Evolutionary conservation across 1,139 yeast species (phyloP), one percentile per base, ranked within the genome.

Genomic region (Blastobotrys malaysiensis): DNA sequence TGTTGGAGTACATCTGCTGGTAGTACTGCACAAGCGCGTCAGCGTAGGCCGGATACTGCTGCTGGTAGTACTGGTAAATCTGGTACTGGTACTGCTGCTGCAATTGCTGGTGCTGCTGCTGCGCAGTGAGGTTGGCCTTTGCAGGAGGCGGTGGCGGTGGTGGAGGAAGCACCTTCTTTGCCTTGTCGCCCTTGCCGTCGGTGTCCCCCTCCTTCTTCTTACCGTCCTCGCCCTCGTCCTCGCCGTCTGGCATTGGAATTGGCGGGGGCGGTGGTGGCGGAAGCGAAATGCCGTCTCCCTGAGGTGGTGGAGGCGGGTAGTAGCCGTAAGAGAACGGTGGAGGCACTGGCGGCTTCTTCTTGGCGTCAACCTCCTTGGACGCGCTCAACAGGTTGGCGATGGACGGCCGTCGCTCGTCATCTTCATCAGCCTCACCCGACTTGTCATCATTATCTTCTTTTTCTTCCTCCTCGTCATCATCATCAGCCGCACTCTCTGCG

Each of bases 371-470:
- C n/a, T 54, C 56, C 43, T 54, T 49, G 5, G 61, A 56, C 16
- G 62, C 60, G 20, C 57, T 50, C 9, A 59, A 27, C 48, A 59
- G 46, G 46, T 57, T 58, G 19, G 61, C 61, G 14, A 59, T 54
- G 11, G 62, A 59, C 1, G 59, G 57, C 9, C 61, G 46, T 31
- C 62, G 55, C 21, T 44, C 48, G 19, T 51, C 52, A 11, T 45
- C 48, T 22, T 31, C 43, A 45, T 56, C 58, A 14, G 14, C 22
- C 16, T 52, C 54, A 5, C 52, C 53, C 19, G 45, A 51, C 13
- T 51, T 55, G 27, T 43, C 44, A 5, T 48, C 52, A 9, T 54
- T 57, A 43, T 50, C 58, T 18, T 53, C 55, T 5, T 52, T 54
- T 16, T 54, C 52, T 18, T 52, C 59, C 4, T 53, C 57, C 9